phyloP scores from a whole-genome alignment of 1,284 basidiomycete species.

The Papiliotrema nemorosa region DNA sequence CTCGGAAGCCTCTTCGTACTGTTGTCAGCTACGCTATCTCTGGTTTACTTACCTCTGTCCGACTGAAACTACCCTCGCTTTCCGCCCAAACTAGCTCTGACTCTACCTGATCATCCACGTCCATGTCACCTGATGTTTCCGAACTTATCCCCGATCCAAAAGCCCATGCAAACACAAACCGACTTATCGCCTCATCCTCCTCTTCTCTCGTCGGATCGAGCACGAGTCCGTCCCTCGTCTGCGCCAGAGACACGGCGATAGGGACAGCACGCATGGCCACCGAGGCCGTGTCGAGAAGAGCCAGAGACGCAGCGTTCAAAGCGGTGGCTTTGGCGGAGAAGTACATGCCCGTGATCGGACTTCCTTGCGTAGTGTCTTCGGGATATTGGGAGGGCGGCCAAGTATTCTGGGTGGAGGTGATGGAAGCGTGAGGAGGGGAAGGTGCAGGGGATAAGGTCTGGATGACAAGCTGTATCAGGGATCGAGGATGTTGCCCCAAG shows the following conservation, averaged over 20 bases:
- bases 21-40: background rate
- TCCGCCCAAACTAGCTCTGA: constrained; percentile 52
- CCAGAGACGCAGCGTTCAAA: constrained; percentile 57
- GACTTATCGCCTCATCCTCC: constrained; percentile 58
- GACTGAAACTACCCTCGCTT: constrained; percentile 45
- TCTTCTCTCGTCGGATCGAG: constrained; percentile 65
- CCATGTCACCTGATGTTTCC: constrained; percentile 48
- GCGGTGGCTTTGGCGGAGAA: constrained; percentile 47
- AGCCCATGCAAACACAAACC: constrained; percentile 56
- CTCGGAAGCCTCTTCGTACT: background rate
- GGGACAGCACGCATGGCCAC: constrained; percentile 50
- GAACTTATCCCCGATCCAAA: constrained; percentile 44
- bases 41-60: constrained; percentile 24
- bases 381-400: constrained; percentile 4
- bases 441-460: constrained; percentile 53
- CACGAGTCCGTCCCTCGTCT: constrained; percentile 64
- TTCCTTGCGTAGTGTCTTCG: background rate
- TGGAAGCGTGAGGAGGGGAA: constrained; percentile 39
- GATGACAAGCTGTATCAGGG: constrained; percentile 62
- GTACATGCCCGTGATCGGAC: constrained; percentile 13
- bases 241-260: constrained; percentile 50
- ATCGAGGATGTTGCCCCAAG: constrained; percentile 53
- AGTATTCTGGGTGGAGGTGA: constrained; percentile 6
- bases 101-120: constrained; percentile 52
- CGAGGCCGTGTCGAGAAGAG: constrained; percentile 50